A percentile compares a stretch with the other conserved stretches of the same genome.
Conservation (phyloP, 2,329 filamentous ascomycete species). For the Ilyonectria sp. region DNA sequence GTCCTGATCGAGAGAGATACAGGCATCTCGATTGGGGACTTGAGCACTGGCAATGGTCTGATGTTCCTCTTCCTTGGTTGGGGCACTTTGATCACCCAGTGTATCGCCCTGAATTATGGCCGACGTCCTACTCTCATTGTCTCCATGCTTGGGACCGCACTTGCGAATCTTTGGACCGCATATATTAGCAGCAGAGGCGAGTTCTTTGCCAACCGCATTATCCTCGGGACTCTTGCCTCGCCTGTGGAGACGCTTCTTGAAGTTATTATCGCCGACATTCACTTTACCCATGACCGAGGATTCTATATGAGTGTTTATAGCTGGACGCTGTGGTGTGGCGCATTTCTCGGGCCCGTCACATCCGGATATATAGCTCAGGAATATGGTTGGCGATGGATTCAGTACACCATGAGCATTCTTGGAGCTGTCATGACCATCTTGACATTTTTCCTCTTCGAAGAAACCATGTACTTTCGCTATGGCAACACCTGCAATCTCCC, state of each 20-base stretch:
- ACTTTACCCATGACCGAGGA: slow-evolving; percentile 43
- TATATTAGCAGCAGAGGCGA: slow-evolving; percentile 40
- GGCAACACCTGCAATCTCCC: background rate
- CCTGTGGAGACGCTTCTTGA: slow-evolving; percentile 44
- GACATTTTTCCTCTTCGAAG: slow-evolving; percentile 46
- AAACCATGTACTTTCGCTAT: slow-evolving; percentile 43
- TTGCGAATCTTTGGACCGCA: slow-evolving; percentile 41
- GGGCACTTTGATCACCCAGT: slow-evolving; percentile 43
- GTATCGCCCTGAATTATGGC: slow-evolving; percentile 37
- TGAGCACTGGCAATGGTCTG: slow-evolving; percentile 45
- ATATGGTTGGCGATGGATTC: slow-evolving; percentile 46
- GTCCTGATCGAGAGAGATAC: slow-evolving; percentile 43
- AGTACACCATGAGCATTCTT: slow-evolving; percentile 42
- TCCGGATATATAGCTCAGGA: slow-evolving; percentile 41
- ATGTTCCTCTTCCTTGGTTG: slow-evolving; percentile 42
- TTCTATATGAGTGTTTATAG: slow-evolving; percentile 47
- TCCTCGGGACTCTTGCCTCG: slow-evolving; percentile 41
- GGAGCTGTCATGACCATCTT: slow-evolving; percentile 31
- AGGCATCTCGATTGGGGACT: slow-evolving; percentile 43
- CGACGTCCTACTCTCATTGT: slow-evolving; percentile 34
- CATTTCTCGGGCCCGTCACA: slow-evolving; percentile 42
- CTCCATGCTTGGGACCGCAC: slow-evolving; percentile 34
- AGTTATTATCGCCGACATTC: slow-evolving; percentile 40
- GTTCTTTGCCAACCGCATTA: slow-evolving; percentile 44
- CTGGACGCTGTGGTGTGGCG: slow-evolving; percentile 45